Conservation (phyloP, 371 early-diverging fungal genomes). For the Circinella minor region DNA sequence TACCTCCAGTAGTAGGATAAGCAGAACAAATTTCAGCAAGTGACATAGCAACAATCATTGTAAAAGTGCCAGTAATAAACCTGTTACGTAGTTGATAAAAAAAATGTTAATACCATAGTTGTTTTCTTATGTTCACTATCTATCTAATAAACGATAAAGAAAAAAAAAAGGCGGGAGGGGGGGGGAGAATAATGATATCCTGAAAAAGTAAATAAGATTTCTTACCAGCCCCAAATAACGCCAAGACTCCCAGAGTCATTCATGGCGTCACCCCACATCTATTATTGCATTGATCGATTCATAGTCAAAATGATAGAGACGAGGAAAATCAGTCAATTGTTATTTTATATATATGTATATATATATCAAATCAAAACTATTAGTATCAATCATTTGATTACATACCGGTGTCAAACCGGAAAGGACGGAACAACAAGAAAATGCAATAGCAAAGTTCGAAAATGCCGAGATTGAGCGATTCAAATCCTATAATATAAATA, state of each 20-base stretch:
- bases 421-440: conserved; percentile 64
- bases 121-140: too few relatives aligned
- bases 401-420: conserved; percentile 64
- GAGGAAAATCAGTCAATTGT: too few relatives aligned
- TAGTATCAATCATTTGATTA: neutral
- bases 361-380: neutral
- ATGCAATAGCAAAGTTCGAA: conserved; percentile 68
- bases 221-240: conserved; percentile 69
- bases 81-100: neutral
- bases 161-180: neutral
- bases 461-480: conserved; percentile 68
- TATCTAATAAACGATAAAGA: neutral
- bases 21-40: conserved; percentile 80
- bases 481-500: conserved; percentile 51
- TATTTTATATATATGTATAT: neutral
- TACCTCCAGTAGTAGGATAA: conserved; percentile 74
- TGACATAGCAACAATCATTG: conserved; percentile 65
- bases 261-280: conserved; percentile 67
- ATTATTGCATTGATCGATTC: neutral
- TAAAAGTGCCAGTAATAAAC: conserved; percentile 62
- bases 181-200: too few relatives aligned
- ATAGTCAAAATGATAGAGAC: neutral
- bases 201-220: neutral
- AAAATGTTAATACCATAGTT: neutral
- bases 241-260: conserved; percentile 66